phyloP scores from a whole-genome alignment of 23 red algal genomes.

The Agarophyton chilense region DNA sequence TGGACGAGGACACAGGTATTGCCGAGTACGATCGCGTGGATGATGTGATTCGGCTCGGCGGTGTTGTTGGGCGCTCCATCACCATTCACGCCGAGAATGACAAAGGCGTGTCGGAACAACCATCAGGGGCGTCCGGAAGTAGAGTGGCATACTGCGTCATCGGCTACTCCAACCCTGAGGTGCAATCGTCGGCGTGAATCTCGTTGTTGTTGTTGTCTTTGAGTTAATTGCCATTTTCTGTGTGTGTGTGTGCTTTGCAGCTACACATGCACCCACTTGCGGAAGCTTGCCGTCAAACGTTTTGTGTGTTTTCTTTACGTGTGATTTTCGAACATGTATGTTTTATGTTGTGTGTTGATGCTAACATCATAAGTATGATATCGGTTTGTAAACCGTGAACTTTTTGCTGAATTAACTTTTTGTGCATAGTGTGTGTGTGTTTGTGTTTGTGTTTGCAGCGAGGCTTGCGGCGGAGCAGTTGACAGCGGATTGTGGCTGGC shows the following conservation, averaged over 20 bases:
- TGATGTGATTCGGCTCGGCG: constrained; percentile 38
- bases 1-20: neutral
- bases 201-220: neutral
- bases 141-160: constrained; percentile 62
- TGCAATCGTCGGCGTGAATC: neutral
- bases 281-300: too few relatives aligned
- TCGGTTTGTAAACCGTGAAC: too few relatives aligned
- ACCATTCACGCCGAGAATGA: constrained; percentile 66
- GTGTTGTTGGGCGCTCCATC: constrained; percentile 37
- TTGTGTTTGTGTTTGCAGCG: too few relatives aligned
- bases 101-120: constrained; percentile 50
- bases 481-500: too few relatives aligned
- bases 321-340: too few relatives aligned
- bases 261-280: too few relatives aligned
- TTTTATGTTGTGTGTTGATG: too few relatives aligned
- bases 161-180: constrained; percentile 30
- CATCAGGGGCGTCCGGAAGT: constrained; percentile 46
- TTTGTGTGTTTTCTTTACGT: too few relatives aligned
- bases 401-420: too few relatives aligned
- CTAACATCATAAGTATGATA: too few relatives aligned
- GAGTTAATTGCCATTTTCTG: neutral
- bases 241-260: neutral
- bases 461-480: too few relatives aligned
- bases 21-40: constrained; percentile 46
- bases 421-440: too few relatives aligned